These are phyloP conservation scores for Pisolithus marmoratus DNA, from an alignment of 768 basidiomycete species.

Conservation along the genomic window DNA sequence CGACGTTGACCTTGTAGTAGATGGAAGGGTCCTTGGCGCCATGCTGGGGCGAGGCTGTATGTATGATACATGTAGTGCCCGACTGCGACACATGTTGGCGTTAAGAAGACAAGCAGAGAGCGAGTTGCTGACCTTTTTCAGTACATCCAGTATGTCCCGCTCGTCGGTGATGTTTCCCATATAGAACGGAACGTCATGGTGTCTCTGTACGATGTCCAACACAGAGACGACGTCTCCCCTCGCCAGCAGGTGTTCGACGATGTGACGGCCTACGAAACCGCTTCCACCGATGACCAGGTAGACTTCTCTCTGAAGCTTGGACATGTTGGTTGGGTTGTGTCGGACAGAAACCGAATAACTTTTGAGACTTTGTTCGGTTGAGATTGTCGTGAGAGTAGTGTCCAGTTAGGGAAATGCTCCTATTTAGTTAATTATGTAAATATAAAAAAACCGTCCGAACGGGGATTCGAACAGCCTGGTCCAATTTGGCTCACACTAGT, in stretches of 20 bases:
- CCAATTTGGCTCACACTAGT: too few relatives aligned
- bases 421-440: too few relatives aligned
- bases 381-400: too few relatives aligned
- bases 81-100: constrained; percentile 41
- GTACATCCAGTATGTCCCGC: constrained; percentile 61
- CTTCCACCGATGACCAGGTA: constrained; percentile 94
- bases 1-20: constrained; percentile 91
- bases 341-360: too few relatives aligned
- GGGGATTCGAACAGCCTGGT: too few relatives aligned
- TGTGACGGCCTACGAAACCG: constrained; percentile 86
- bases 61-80: constrained; percentile 85
- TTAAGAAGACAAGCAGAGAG: neutral
- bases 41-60: constrained; percentile 85
- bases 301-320: constrained; percentile 45
- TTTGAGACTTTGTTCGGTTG: too few relatives aligned
- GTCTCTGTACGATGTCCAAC: constrained; percentile 89
- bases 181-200: constrained; percentile 83
- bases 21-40: constrained; percentile 62
- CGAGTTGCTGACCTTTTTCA: constrained; percentile 54
- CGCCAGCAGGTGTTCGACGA: constrained; percentile 78
- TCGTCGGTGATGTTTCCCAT: constrained; percentile 84
- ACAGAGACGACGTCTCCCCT: constrained; percentile 78
- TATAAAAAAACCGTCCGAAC: too few relatives aligned
- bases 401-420: too few relatives aligned
- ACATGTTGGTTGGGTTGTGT: too few relatives aligned